A percentile compares a stretch with the other conserved stretches of the same genome.
These are phyloP conservation scores for Epichloe bromicola DNA, from an alignment of 2,329 filamentous ascomycete genomes.

Conservation along the genomic window DNA sequence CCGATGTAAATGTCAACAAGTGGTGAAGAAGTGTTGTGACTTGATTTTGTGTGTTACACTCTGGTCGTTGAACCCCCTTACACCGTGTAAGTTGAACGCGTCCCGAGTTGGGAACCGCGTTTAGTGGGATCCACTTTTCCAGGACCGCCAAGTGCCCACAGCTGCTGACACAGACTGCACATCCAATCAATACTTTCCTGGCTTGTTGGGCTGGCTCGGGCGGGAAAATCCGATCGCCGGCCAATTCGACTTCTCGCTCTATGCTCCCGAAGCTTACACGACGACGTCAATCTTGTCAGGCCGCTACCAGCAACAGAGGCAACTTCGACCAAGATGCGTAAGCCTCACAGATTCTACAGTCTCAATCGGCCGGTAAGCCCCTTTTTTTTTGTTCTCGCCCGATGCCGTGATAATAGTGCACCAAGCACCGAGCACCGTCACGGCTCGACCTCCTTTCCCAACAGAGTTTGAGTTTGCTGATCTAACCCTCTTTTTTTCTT, in stretches of 20 bases:
- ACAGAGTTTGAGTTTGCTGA: conserved; percentile 1
- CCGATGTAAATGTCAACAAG: too few relatives aligned
- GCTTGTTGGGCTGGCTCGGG: conserved; percentile 3
- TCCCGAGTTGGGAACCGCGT: conserved; percentile 12
- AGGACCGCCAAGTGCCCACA: conserved; percentile 7
- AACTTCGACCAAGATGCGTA: conserved; percentile 34
- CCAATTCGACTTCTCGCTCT: not conserved
- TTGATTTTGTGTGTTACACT: not conserved
- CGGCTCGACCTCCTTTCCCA: not conserved
- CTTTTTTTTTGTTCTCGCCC: not conserved
- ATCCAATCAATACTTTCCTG: conserved; percentile 1
- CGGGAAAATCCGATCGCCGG: conserved; percentile 15
- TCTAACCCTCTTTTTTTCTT: not conserved
- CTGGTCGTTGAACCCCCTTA: too few relatives aligned
- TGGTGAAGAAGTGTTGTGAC: too few relatives aligned
- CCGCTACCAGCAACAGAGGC: conserved; percentile 8
- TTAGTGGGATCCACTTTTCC: conserved; percentile 13
- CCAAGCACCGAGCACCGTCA: not conserved
- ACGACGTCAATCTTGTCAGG: conserved; percentile 2
- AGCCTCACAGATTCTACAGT: conserved; percentile 49
- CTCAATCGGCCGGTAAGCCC: conserved; percentile 52
- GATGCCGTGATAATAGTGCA: not conserved
- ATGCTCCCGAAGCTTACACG: conserved; percentile 3
- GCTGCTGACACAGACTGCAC: conserved; percentile 5
- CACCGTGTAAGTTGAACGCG: conserved; percentile 3